Conservation (phyloP, 83 land plant species). For the Diphasiastrum complanatum region DNA sequence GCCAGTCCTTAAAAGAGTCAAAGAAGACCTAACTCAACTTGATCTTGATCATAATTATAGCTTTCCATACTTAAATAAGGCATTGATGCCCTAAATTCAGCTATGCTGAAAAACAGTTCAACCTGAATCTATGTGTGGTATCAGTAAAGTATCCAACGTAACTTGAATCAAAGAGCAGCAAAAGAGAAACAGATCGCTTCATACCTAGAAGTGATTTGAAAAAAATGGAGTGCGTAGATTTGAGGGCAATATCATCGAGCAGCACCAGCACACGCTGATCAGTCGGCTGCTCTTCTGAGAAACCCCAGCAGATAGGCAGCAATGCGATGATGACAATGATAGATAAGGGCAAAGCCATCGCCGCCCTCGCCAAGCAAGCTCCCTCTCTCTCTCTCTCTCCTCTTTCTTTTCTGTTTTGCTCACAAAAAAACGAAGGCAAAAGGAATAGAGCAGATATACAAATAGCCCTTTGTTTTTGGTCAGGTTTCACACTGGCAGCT, state of each 20-base stretch:
- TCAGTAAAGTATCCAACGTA: neutral
- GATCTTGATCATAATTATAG: no score
- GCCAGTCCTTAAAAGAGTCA: neutral
- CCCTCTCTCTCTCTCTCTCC: no score
- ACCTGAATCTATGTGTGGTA: neutral
- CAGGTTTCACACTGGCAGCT: no score
- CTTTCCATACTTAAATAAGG: neutral
- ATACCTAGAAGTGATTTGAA: slow-evolving; percentile 60
- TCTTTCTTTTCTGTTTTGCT: no score
- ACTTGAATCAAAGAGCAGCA: neutral
- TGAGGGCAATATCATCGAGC: slow-evolving; percentile 70
- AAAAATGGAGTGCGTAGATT: slow-evolving; percentile 81
- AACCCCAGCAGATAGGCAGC: slow-evolving; percentile 24
- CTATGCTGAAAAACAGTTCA: neutral
- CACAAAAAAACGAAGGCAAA: no score
- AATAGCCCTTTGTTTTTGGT: no score
- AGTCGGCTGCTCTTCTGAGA: slow-evolving; percentile 60
- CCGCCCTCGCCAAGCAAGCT: no score
- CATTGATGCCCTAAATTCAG: neutral
- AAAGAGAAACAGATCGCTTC: neutral
- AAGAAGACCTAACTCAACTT: neutral
- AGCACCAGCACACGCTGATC: slow-evolving; percentile 71
- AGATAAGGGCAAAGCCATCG: slow-evolving; percentile 2
- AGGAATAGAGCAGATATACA: no score
- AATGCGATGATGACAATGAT: slow-evolving; percentile 22